phyloP scores from a whole-genome alignment of 192 early-diverging fungal species.

The Dimargaris cristalligena region DNA sequence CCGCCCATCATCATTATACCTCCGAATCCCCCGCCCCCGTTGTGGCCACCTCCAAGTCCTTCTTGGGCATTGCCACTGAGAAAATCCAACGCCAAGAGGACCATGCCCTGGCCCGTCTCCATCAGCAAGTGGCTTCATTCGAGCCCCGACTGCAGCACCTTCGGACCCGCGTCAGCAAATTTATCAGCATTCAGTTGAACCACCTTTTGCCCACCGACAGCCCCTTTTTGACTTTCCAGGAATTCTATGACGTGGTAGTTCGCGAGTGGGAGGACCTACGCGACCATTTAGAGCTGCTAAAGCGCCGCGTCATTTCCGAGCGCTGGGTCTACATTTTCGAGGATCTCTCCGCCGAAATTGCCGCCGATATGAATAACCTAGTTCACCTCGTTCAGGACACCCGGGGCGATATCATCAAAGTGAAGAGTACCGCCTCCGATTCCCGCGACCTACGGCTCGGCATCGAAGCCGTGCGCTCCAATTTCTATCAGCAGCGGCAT shows the following conservation, averaged over 20 bases:
- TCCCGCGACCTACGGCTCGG: background rate
- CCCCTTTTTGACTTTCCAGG: background rate
- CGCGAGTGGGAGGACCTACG: slow-evolving; percentile 6
- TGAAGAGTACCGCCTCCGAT: background rate
- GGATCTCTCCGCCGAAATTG: slow-evolving; percentile 5
- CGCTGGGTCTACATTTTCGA: slow-evolving; percentile 10
- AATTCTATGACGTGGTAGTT: background rate
- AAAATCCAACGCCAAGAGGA: slow-evolving; percentile 10
- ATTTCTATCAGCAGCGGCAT: background rate
- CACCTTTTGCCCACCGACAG: background rate
- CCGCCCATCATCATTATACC: background rate
- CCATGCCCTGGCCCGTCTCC: slow-evolving; percentile 10
- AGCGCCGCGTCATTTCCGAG: slow-evolving; percentile 7
- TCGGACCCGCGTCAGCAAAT: background rate
- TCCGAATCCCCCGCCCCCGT: background rate
- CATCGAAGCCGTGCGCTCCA: slow-evolving; percentile 4
- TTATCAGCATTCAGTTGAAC: background rate
- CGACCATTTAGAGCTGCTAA: background rate
- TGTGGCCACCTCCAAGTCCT: background rate
- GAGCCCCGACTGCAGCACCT: slow-evolving; percentile 9
- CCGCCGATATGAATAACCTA: slow-evolving; percentile 3
- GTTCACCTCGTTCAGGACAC: background rate
- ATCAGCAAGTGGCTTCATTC: slow-evolving; percentile 10
- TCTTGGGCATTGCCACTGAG: background rate
- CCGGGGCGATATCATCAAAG: slow-evolving; percentile 3